Conservation (phyloP, 768 basidiomycete species). For the Stropharia rugosoannulata region DNA sequence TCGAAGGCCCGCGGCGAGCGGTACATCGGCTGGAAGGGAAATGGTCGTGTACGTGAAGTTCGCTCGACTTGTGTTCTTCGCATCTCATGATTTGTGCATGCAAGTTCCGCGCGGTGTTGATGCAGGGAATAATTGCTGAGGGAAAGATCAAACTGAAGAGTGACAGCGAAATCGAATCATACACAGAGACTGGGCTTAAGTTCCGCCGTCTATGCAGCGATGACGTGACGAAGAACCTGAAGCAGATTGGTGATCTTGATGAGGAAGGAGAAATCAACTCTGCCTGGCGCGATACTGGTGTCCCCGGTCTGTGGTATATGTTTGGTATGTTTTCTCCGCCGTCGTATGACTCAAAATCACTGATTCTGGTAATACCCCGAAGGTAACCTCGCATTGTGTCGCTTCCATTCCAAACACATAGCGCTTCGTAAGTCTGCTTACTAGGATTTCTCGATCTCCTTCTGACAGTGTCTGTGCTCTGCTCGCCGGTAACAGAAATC, state of each 20-base stretch:
- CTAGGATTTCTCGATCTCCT: no score
- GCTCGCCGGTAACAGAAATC: slow-evolving; percentile 46
- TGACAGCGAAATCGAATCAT: slow-evolving; percentile 45
- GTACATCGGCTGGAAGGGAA: no score
- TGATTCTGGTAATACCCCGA: neutral
- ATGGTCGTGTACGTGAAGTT: no score
- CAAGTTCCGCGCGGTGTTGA: no score
- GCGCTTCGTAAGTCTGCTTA: slow-evolving; percentile 55
- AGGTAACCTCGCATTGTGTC: slow-evolving; percentile 59
- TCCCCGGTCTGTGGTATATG: slow-evolving; percentile 58
- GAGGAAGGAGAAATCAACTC: slow-evolving; percentile 62
- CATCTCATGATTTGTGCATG: no score
- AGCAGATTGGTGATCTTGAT: slow-evolving; percentile 61
- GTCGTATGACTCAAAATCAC: neutral
- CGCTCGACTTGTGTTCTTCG: no score
- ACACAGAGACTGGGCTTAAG: slow-evolving; percentile 41
- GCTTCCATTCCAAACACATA: slow-evolving; percentile 68
- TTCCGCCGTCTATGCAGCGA: slow-evolving; percentile 30
- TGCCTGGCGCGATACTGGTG: slow-evolving; percentile 34
- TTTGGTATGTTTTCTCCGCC: slow-evolving; percentile 21
- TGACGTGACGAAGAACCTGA: slow-evolving; percentile 16
- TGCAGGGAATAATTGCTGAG: slow-evolving; percentile 61
- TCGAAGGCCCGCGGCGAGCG: no score
- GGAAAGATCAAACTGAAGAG: slow-evolving; percentile 75
- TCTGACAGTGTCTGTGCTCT: no score